Conservation (phyloP, 495 filamentous ascomycete genomes). For the Lepraria neglecta region DNA sequence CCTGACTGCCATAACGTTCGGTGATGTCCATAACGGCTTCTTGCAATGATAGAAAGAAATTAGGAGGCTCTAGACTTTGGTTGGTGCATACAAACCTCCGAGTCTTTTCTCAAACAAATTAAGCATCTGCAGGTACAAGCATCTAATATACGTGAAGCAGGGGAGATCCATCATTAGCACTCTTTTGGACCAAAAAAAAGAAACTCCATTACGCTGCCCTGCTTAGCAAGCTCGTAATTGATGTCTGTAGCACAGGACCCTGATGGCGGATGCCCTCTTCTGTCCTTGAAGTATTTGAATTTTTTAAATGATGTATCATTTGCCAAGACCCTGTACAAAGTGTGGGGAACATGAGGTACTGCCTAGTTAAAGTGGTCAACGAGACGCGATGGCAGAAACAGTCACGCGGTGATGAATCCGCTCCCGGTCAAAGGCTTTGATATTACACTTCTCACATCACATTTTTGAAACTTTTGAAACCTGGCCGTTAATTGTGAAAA, state of each 20-base stretch:
- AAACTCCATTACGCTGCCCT: neutral
- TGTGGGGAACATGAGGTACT: neutral
- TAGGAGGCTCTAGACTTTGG: too few relatives aligned
- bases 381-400: neutral
- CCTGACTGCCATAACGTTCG: too few relatives aligned
- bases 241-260: too few relatives aligned
- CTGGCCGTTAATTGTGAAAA: neutral
- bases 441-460: neutral
- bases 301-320: neutral
- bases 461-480: neutral
- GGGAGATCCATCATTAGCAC: neutral
- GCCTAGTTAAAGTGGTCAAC: neutral
- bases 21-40: too few relatives aligned
- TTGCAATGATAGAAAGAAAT: too few relatives aligned
- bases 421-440: neutral
- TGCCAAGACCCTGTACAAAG: neutral
- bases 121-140: conserved; percentile 12
- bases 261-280: neutral
- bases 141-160: neutral
- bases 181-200: neutral
- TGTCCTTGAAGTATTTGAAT: too few relatives aligned
- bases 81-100: too few relatives aligned
- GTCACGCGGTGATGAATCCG: neutral
- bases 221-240: neutral
- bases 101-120: too few relatives aligned